Conservation (phyloP, 371 early-diverging fungal genomes). For the Neoconidiobolus thromboides region DNA sequence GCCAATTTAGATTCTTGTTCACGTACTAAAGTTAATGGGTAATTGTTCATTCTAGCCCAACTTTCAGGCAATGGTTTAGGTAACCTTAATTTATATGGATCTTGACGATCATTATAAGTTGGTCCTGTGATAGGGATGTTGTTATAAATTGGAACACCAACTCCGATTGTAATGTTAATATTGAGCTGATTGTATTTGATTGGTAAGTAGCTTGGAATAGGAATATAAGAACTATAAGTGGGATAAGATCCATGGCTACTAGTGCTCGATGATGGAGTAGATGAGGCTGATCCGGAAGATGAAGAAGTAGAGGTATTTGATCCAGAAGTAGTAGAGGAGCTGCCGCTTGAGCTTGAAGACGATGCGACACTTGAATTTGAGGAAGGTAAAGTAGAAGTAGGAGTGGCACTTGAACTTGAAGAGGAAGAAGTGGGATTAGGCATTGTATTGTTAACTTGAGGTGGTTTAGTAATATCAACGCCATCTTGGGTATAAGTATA, state of each 20-base stretch:
- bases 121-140: neutral
- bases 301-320: no score
- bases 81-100: neutral
- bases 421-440: neutral
- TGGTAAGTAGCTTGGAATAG: neutral
- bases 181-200: neutral
- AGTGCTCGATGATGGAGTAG: neutral
- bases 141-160: neutral
- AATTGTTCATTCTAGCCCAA: conserved; percentile 4
- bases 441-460: neutral
- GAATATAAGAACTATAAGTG: neutral
- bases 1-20: neutral
- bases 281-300: neutral
- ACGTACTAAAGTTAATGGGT: neutral
- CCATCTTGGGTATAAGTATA: conserved; percentile 1
- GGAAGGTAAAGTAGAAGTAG: neutral
- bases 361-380: neutral
- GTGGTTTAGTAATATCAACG: neutral
- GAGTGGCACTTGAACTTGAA: neutral
- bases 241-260: neutral
- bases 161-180: neutral
- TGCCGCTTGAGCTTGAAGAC: neutral
- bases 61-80: neutral
- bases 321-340: neutral
- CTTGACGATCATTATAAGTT: neutral